Percentiles rank a stretch among this genome's conserved stretches.
phyloP scores from a whole-genome alignment of 805 yeast species.

The Schizosaccharomyces octosporus region DNA sequence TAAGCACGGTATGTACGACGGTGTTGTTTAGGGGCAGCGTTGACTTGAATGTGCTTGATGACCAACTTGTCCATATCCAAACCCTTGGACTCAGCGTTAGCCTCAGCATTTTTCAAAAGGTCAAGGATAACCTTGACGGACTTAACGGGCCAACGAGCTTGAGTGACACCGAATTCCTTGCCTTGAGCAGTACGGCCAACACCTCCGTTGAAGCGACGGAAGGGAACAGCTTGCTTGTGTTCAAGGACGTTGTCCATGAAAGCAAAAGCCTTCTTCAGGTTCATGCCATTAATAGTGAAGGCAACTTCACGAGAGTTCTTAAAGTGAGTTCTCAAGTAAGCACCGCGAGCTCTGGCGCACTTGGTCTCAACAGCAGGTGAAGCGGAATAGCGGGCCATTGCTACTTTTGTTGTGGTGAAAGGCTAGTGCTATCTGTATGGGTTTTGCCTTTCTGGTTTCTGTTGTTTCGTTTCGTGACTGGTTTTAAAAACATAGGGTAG shows the following conservation, averaged over 20 bases:
- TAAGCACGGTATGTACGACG: conserved; percentile 99
- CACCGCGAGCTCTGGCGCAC: conserved; percentile 98
- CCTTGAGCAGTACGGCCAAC: conserved; percentile 99
- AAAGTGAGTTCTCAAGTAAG: conserved; percentile 96
- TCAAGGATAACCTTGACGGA: conserved; percentile 87
- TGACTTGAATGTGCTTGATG: conserved; percentile 96
- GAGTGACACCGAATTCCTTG: conserved; percentile 94
- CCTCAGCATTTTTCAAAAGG: conserved; percentile 88
- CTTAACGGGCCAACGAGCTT: conserved; percentile 98
- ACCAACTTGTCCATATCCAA: conserved; percentile 83
- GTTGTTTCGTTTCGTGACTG: background rate
- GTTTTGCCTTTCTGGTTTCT: background rate
- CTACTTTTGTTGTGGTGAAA: conserved; percentile 7
- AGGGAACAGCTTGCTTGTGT: conserved; percentile 98
- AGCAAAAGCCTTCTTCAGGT: conserved; percentile 79
- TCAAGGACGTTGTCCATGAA: conserved; percentile 90
- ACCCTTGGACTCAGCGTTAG: conserved; percentile 98
- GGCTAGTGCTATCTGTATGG: conserved; percentile 1
- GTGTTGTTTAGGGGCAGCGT: conserved; percentile 99
- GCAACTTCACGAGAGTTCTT: conserved; percentile 99
- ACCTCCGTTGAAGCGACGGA: conserved; percentile 90
- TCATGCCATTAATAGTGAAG: conserved; percentile 96
- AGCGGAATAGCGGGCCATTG: conserved; percentile 99
- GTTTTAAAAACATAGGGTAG: background rate
- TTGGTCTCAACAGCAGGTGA: conserved; percentile 86